A percentile compares a stretch with the other conserved stretches of the same genome.
Conservation (phyloP, 306 rosid species). For the Casuarina glauca region DNA sequence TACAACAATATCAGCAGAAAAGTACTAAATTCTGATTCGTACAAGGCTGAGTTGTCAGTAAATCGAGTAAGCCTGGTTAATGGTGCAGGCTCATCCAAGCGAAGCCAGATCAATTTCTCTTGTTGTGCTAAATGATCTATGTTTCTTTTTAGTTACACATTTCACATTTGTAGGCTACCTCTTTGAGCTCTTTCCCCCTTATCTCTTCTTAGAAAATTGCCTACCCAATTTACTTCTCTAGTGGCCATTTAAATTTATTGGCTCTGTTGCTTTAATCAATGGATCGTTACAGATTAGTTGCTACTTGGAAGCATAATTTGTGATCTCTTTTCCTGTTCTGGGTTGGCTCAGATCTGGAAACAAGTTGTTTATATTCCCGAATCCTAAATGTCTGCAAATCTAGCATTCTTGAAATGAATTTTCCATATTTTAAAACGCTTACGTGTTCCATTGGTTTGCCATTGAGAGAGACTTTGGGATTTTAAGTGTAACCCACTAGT, state of each 20-base stretch:
- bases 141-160: constrained; percentile 3
- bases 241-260: not conserved
- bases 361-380: too few relatives aligned
- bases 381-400: too few relatives aligned
- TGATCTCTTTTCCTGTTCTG: not conserved
- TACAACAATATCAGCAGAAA: constrained; percentile 81
- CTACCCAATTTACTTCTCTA: too few relatives aligned
- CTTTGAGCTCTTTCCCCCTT: not conserved
- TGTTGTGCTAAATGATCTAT: constrained; percentile 64
- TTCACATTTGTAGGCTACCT: not conserved
- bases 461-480: too few relatives aligned
- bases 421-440: too few relatives aligned
- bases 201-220: not conserved
- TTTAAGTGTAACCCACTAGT: too few relatives aligned
- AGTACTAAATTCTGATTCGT: constrained; percentile 73
- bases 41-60: constrained; percentile 77
- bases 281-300: not conserved
- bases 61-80: constrained; percentile 71
- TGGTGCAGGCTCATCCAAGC: constrained; percentile 58
- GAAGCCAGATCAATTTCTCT: constrained; percentile 43
- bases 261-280: not conserved
- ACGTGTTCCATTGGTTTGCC: too few relatives aligned
- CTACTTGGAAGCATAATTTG: not conserved
- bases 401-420: too few relatives aligned
- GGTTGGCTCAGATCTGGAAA: too few relatives aligned